phyloP scores from a whole-genome alignment of 139 green algal species.

The Zygnema cylindricum region DNA sequence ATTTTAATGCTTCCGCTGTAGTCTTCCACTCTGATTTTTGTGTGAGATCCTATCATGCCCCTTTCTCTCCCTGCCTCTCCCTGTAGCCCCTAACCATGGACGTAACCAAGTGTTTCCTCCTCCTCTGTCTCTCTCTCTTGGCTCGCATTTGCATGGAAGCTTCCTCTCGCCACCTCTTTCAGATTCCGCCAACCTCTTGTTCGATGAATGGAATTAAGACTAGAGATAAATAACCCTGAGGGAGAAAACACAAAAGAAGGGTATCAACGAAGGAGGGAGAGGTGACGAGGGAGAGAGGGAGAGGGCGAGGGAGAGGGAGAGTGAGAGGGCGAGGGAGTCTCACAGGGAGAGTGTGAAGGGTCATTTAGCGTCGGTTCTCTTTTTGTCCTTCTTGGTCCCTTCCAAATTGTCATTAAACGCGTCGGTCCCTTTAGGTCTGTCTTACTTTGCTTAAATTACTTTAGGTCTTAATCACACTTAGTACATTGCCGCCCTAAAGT shows the following conservation, averaged over 20 bases:
- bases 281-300: background rate
- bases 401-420: too few species aligned
- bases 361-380: too few species aligned
- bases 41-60: background rate
- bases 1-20: too few species aligned
- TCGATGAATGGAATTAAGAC: constrained; percentile 61
- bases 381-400: too few species aligned
- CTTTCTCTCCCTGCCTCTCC: background rate
- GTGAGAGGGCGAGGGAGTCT: too few species aligned
- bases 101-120: too few species aligned
- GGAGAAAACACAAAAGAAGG: background rate
- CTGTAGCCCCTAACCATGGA: constrained; percentile 65
- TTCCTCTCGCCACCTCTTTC: constrained; percentile 54
- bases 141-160: constrained; percentile 64
- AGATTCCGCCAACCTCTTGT: constrained; percentile 61
- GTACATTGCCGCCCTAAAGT: too few species aligned
- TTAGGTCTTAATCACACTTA: too few species aligned
- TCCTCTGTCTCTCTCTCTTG: too few species aligned
- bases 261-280: background rate
- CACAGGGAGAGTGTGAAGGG: too few species aligned
- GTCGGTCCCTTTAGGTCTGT: too few species aligned
- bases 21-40: background rate
- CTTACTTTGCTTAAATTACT: too few species aligned
- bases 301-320: constrained; percentile 1
- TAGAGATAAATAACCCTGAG: constrained; percentile 37